These are phyloP conservation scores for Rusavskia elegans DNA, from an alignment of 495 filamentous ascomycete species.

Conservation along the genomic window DNA sequence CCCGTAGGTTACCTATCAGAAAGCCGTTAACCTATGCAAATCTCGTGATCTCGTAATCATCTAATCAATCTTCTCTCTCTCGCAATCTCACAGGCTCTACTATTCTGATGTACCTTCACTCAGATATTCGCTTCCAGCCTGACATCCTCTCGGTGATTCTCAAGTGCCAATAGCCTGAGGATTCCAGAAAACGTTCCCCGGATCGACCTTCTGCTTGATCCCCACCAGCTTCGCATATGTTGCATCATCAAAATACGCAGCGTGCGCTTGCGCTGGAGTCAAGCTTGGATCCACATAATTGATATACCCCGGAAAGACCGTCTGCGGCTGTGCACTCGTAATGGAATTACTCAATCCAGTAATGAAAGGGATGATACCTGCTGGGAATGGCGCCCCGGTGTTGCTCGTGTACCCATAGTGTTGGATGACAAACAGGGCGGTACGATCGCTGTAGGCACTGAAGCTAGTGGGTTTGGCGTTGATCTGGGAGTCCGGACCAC, in stretches of 20 bases:
- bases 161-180: conserved; percentile 37
- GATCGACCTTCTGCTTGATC: conserved; percentile 41
- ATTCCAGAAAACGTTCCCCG: conserved; percentile 42
- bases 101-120: too few species aligned
- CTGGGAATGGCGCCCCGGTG: conserved; percentile 18
- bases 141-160: not conserved
- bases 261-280: conserved; percentile 21
- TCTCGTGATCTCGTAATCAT: not conserved
- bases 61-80: not conserved
- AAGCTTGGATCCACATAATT: conserved; percentile 49
- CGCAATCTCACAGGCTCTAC: too few species aligned
- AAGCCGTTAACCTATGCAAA: not conserved
- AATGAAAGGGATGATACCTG: conserved; percentile 28
- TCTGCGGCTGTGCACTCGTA: conserved; percentile 19
- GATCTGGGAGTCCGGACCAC: conserved; percentile 32
- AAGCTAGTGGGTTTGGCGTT: conserved; percentile 25
- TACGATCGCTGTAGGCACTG: conserved; percentile 42
- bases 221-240: conserved; percentile 25
- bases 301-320: conserved; percentile 35
- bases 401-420: conserved; percentile 34
- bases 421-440: conserved; percentile 42
- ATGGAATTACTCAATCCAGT: conserved; percentile 20
- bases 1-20: not conserved
- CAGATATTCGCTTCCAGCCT: too few species aligned
- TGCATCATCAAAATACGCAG: conserved; percentile 30